Evolutionary conservation across 2,329 filamentous ascomycete species (phyloP).

Genomic region (Tolypocladium nubicola): DNA sequence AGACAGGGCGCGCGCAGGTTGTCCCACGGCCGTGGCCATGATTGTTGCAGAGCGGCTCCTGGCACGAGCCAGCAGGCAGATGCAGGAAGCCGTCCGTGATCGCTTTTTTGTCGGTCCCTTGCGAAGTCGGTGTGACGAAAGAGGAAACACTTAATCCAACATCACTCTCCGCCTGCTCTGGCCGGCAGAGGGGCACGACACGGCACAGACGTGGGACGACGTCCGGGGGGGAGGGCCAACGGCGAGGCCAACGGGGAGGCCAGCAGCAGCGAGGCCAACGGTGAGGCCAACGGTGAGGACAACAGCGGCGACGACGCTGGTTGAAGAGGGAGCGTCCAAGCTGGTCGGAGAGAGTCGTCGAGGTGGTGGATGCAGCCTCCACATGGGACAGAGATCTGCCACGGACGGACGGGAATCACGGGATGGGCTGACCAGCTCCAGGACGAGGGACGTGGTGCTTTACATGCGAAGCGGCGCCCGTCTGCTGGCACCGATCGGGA

Average conservation of each 20-base stretch:
- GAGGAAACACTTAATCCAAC: constrained; percentile 10
- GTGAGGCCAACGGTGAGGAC: background rate
- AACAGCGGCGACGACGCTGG: background rate
- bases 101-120: background rate
- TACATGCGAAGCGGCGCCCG: background rate
- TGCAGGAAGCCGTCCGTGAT: constrained; percentile 1
- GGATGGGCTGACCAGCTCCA: background rate
- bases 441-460: background rate
- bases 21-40: constrained; percentile 27
- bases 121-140: constrained; percentile 11
- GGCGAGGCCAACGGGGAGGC: background rate
- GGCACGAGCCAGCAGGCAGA: constrained; percentile 16
- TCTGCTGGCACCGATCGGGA: constrained; percentile 1
- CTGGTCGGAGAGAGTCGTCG: background rate
- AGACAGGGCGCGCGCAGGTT: constrained; percentile 16
- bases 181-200: constrained; percentile 13
- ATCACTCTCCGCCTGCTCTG: constrained; percentile 16
- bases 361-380: background rate
- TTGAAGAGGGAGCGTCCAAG: background rate
- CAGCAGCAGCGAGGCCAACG: background rate
- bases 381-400: background rate
- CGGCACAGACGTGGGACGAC: background rate
- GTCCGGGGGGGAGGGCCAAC: background rate
- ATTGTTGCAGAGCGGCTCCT: constrained; percentile 24
- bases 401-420: background rate